These are phyloP conservation scores for Tetrahymena elliotti DNA, from an alignment of 73 alveolate genomes.

Conservation along the genomic window DNA sequence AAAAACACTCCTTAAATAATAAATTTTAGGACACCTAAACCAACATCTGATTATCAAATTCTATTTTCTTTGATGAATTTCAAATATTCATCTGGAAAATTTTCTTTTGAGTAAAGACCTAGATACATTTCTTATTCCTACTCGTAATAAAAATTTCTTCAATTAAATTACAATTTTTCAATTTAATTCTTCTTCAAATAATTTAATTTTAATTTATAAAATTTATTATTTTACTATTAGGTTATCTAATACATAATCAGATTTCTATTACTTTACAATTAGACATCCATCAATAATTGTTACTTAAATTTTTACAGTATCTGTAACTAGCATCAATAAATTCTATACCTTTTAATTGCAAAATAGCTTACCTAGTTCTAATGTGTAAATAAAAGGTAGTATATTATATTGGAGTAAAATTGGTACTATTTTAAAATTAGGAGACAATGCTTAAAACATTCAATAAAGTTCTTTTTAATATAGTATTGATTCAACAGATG, in stretches of 20 bases:
- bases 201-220: no score
- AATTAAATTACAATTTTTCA: not conserved
- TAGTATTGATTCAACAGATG: not conserved
- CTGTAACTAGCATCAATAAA: not conserved
- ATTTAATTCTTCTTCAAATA: not conserved
- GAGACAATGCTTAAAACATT: not conserved
- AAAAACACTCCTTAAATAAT: not conserved
- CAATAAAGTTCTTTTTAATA: not conserved
- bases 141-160: not conserved
- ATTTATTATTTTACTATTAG: no score
- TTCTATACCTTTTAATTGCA: not conserved
- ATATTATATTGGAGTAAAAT: not conserved
- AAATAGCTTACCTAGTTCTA: not conserved
- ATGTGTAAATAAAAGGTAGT: not conserved
- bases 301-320: not conserved
- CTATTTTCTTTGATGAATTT: not conserved
- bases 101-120: not conserved
- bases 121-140: not conserved
- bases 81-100: not conserved
- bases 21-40: not conserved
- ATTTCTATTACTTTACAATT: not conserved
- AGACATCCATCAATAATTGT: not conserved
- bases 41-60: not conserved
- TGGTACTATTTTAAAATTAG: not conserved
- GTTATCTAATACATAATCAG: no score